phyloP scores from a whole-genome alignment of 2,329 filamentous ascomycete genomes.

The Elsinoe australis region DNA sequence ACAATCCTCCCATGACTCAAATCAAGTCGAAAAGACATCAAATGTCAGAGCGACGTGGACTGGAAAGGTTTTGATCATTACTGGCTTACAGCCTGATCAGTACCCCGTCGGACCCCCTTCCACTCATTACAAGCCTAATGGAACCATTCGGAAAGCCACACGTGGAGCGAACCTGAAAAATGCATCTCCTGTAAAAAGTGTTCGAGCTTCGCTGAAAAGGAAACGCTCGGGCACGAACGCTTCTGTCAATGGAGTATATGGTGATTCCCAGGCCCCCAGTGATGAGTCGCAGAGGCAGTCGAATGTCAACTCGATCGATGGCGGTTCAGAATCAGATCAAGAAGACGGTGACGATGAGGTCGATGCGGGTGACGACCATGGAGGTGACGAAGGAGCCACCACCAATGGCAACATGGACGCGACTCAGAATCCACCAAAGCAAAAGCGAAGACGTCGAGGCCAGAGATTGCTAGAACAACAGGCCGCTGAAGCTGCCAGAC shows the following conservation, averaged over 20 bases:
- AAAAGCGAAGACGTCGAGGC: constrained; percentile 8
- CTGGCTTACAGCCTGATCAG: constrained; percentile 8
- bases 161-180: background rate
- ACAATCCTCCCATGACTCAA: background rate
- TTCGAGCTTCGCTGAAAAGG: constrained; percentile 1
- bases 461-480: constrained; percentile 13
- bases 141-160: background rate
- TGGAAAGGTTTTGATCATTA: constrained; percentile 12
- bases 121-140: background rate
- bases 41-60: constrained; percentile 13
- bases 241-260: constrained; percentile 7
- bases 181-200: background rate
- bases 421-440: background rate
- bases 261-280: background rate
- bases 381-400: background rate
- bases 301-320: background rate
- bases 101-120: background rate
- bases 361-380: background rate
- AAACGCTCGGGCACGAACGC: constrained; percentile 10
- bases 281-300: background rate
- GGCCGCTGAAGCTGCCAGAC: constrained; percentile 20
- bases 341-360: constrained; percentile 2
- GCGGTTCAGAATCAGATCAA: too few species aligned
- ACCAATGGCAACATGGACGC: too few species aligned
- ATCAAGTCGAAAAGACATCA: background rate